Conservation (phyloP, 169 alveolate species). For the Theileria parva region DNA sequence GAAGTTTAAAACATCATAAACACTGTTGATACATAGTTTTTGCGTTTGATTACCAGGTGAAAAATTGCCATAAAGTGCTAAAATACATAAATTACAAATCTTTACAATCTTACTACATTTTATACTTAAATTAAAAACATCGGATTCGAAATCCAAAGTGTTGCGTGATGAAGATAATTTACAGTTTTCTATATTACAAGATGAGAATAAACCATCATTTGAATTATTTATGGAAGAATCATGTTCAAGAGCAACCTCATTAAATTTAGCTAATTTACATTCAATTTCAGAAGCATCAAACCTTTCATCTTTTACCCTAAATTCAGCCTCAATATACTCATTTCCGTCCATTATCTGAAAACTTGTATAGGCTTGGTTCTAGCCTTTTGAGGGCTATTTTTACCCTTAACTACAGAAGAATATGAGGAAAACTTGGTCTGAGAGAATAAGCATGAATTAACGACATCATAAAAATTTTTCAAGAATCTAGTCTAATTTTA, state of each 20-base stretch:
- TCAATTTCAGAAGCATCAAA: neutral
- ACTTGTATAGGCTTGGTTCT: neutral
- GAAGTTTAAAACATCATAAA: neutral
- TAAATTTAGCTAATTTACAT: neutral
- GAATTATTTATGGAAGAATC: neutral
- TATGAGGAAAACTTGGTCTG: neutral
- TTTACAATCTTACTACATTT: slow-evolving; percentile 9
- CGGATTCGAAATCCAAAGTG: slow-evolving; percentile 17
- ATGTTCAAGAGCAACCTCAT: neutral
- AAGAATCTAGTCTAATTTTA: neutral
- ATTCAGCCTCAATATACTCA: neutral
- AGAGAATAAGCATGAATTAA: neutral
- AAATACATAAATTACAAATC: slow-evolving; percentile 1
- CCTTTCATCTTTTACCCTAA: neutral
- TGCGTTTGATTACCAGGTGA: neutral
- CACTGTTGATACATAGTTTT: neutral
- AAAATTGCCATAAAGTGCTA: slow-evolving; percentile 44
- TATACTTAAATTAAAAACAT: slow-evolving; percentile 8
- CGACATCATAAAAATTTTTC: neutral
- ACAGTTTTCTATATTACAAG: neutral
- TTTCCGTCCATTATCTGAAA: neutral
- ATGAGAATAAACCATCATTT: neutral
- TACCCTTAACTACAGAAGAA: neutral
- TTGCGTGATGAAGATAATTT: neutral
- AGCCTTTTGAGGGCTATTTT: neutral